These are phyloP conservation scores for Cenchrus fungigraminus DNA, from an alignment of 176 grass and related monocot species.

Conservation along the genomic window DNA sequence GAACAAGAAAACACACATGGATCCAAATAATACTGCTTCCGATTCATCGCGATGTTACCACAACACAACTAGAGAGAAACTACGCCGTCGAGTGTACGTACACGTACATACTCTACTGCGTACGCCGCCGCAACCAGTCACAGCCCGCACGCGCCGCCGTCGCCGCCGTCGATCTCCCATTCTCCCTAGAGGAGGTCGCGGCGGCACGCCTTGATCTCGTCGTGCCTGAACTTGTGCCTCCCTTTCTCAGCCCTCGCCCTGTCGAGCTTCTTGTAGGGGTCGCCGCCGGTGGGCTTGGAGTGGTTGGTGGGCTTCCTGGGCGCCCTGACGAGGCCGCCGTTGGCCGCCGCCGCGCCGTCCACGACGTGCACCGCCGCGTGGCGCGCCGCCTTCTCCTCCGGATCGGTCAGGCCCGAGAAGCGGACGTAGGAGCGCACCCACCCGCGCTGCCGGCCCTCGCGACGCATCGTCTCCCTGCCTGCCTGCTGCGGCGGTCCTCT, in stretches of 20 bases:
- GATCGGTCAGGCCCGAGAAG: too few relatives aligned
- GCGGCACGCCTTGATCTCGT: constrained; percentile 14
- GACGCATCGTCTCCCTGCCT: background rate
- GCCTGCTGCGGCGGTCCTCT: background rate
- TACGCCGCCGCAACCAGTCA: too few relatives aligned
- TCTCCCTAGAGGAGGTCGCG: background rate
- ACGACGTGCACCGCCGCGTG: too few relatives aligned
- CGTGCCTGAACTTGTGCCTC: constrained; percentile 18
- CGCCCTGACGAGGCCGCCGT: background rate
- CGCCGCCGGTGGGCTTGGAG: background rate
- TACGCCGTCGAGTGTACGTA: background rate
- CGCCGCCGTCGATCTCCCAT: background rate
- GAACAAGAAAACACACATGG: too few relatives aligned
- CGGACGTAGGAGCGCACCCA: background rate
- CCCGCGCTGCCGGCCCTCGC: constrained; percentile 22
- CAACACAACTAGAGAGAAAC: background rate
- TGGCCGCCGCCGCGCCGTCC: background rate
- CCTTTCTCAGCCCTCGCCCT: background rate
- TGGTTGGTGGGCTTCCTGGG: constrained; percentile 22
- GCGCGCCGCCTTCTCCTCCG: too few relatives aligned
- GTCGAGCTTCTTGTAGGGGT: background rate
- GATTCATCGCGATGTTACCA: background rate
- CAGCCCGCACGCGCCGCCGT: too few relatives aligned
- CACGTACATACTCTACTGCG: background rate
- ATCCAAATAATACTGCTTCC: too few relatives aligned